Evolutionary conservation across 108 stramenopile genomes (phyloP), one percentile per base, ranked within the genome.

Genomic region (Cyclotella atomus): DNA sequence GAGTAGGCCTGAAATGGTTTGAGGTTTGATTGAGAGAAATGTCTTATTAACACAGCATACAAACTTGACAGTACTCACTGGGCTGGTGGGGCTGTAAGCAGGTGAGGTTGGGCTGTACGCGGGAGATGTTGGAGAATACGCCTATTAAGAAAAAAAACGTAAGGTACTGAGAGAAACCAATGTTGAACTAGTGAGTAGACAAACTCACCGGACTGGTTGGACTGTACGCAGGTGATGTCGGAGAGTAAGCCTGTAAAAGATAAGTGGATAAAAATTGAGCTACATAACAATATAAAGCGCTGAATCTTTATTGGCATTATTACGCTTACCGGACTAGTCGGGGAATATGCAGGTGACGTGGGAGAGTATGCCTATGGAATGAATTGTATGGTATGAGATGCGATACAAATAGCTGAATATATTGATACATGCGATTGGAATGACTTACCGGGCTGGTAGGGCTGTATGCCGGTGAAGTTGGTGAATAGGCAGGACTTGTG

Each of bases 81-180:
- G 94, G 33, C 76, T 83, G 2, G 92, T 93, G 10, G 96, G 96
- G n/a, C 80, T 82, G 75, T 96, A 97, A 12, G 88, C 91, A 0
- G 97, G 97, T 43, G 76, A 80, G 10, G 92, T 95, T 23, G 90
- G 90, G 53, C 76, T 82, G 87, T 90, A 88, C 28, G 84, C 81
- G 35, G 87, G 85, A 12, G 59, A 64, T 23, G 68, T 82, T 68
- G 70, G 84, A 35, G 75, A 76, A 38, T 76, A 76, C 28, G 47
- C 63, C 61, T 49, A 12, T 41, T 7, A 41, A 9, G 38, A 9
- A 41, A 12, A 12, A 12, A 7, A 9, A 12, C 12, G 12, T 9
- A 12, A 7, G 7, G 38, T 7, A 41, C 38, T 41, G 38, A 9
- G 9, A 12, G 38, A 7, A 12, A 41, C 9, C 12, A 41, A 41